Percentiles rank a stretch among this genome's conserved stretches.
Evolutionary conservation across 2,329 filamentous ascomycete genomes (phyloP).

Genomic region (Remersonia thermophila): DNA sequence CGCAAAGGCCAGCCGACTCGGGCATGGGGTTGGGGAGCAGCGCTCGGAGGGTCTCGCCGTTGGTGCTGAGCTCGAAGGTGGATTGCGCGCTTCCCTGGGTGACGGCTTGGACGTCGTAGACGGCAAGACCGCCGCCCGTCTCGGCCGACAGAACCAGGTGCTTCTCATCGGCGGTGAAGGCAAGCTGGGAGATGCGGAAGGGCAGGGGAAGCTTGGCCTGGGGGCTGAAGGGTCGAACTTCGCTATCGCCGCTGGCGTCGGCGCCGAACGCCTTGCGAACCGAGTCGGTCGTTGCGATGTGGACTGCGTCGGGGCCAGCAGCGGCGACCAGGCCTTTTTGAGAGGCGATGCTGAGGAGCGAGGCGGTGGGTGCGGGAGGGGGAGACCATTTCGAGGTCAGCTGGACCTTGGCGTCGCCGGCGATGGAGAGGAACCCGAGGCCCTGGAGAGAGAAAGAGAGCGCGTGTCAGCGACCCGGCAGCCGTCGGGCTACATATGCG

Average conservation of each 20-base stretch:
- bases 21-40: conserved; percentile 70
- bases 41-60: conserved; percentile 58
- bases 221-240: conserved; percentile 59
- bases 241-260: conserved; percentile 45
- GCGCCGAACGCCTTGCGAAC: conserved; percentile 63
- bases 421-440: conserved; percentile 69
- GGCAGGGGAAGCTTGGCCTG: conserved; percentile 62
- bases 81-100: conserved; percentile 53
- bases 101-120: conserved; percentile 65
- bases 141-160: conserved; percentile 76
- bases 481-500: too few relatives aligned
- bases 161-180: conserved; percentile 81
- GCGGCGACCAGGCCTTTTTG: conserved; percentile 73
- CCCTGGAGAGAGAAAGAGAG: conserved; percentile 41
- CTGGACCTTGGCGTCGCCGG: conserved; percentile 71
- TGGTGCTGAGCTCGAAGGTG: conserved; percentile 64
- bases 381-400: conserved; percentile 68
- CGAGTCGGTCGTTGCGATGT: conserved; percentile 63
- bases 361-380: conserved; percentile 64
- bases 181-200: conserved; percentile 70
- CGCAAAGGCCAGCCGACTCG: conserved; percentile 62
- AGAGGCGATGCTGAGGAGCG: conserved; percentile 73
- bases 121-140: conserved; percentile 64
- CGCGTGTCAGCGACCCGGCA: too few relatives aligned
- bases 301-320: conserved; percentile 67